Percentiles rank a stretch among this genome's conserved stretches.
phyloP scores from a whole-genome alignment of 78 protist species.

The Creolimax fragrantissima region DNA sequence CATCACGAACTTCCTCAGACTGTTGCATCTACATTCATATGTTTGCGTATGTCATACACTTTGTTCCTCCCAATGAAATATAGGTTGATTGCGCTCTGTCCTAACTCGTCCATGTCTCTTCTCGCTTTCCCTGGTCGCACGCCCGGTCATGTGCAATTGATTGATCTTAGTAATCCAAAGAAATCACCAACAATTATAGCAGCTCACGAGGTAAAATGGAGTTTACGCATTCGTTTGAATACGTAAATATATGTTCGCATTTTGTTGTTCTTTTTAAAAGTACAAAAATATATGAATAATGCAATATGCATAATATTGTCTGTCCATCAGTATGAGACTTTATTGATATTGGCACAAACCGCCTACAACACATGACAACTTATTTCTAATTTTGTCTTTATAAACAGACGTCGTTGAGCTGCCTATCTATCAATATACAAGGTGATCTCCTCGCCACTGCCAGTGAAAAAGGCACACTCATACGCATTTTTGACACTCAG shows the following conservation, averaged over 20 bases:
- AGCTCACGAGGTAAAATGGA: constrained; percentile 1
- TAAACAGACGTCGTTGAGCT: background rate
- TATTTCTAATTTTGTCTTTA: background rate
- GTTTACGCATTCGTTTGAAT: background rate
- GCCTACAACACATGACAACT: no score
- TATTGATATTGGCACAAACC: no score
- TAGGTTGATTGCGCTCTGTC: constrained; percentile 63
- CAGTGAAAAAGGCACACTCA: constrained; percentile 69
- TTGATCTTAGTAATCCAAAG: constrained; percentile 35
- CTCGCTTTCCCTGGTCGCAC: constrained; percentile 52
- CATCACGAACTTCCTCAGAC: no score
- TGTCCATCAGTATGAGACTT: no score
- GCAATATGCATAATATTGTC: no score
- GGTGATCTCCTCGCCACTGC: constrained; percentile 88
- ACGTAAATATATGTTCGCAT: background rate
- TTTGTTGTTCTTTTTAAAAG: no score
- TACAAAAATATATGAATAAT: no score
- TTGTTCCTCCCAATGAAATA: background rate
- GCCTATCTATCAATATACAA: constrained; percentile 68
- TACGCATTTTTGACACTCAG: constrained; percentile 81
- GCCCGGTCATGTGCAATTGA: constrained; percentile 47
- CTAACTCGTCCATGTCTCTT: constrained; percentile 39
- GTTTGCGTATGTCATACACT: no score
- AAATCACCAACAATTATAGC: background rate
- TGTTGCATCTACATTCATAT: no score